A percentile compares a stretch with the other conserved stretches of the same genome.
These are phyloP conservation scores for Coemansia sp. DNA, from an alignment of 192 early-diverging fungal species.

Conservation along the genomic window DNA sequence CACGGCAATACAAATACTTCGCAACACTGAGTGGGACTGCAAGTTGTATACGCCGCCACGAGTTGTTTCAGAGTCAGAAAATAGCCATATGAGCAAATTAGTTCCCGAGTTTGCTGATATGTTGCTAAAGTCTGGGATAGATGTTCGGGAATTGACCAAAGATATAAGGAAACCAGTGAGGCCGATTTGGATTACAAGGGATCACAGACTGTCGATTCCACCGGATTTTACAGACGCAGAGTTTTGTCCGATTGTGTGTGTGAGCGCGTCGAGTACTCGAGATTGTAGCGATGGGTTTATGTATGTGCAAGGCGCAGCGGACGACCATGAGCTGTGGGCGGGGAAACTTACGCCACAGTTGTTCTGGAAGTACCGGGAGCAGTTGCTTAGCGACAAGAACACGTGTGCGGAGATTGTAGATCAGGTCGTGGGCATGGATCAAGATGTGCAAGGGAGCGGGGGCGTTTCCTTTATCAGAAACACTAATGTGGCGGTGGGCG, in stretches of 20 bases:
- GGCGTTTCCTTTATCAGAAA: constrained; percentile 53
- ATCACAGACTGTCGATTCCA: constrained; percentile 41
- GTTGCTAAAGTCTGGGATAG: constrained; percentile 56
- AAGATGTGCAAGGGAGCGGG: constrained; percentile 6
- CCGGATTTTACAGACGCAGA: constrained; percentile 53
- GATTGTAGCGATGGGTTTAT: constrained; percentile 56
- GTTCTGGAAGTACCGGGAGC: constrained; percentile 62
- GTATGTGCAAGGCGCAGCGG: constrained; percentile 88
- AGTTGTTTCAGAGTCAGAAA: constrained; percentile 68
- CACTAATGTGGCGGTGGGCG: constrained; percentile 66
- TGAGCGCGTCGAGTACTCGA: constrained; percentile 71
- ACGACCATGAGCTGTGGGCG: constrained; percentile 88
- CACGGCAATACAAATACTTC: constrained; percentile 36
- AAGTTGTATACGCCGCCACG: constrained; percentile 65
- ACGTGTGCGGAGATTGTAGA: neutral
- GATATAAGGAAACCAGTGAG: constrained; percentile 67
- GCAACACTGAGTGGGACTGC: constrained; percentile 53
- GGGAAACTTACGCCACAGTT: constrained; percentile 61
- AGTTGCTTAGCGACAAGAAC: neutral
- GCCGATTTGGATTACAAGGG: constrained; percentile 79
- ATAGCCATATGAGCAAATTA: constrained; percentile 60
- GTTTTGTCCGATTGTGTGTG: constrained; percentile 75
- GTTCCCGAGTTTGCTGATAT: constrained; percentile 60
- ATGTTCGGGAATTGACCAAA: constrained; percentile 23
- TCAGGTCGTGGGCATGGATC: neutral